Base-by-base conservation (phyloP, 164 flowering plant species). In the Litsea cubeba region DNA sequence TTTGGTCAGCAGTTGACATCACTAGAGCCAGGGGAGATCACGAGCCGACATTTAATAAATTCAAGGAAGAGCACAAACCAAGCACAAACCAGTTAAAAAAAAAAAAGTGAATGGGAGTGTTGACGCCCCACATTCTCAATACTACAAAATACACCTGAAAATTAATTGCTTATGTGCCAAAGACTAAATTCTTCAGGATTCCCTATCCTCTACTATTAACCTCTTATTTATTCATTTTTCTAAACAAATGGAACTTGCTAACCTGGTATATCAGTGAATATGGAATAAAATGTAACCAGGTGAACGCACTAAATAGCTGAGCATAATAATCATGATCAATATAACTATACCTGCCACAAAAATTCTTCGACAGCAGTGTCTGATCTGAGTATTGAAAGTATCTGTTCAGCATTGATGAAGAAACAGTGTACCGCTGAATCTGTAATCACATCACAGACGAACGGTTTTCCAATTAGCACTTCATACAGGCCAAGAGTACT, bases 401-500 rank as follows among this genome's bases (percentile, higher is more conserved):
- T 84, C 84, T 84, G 86, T 51, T 90, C 90, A 72, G 83, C 58
- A 79, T 90, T 94, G 76, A 93, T 67, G 74, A 87, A 93, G 84
- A 91, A 91, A 80, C 94, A 91, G 63, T 85, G 85, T 2, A 87
- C 95, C 40, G 89, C 87, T 67, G 99, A 91, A 81, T 95, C 97
- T 46, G 97, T 79, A 51, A 88, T 78, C 78, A 90, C 80, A 77
- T 91, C 86, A 79, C 93, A 91, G 40, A 90, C 78, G 80, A 85
- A 88, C 51, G 91, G 90, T 85, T 88, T 93, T 80, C 91, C 92
- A 65, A 68, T 79, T 25, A 95, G 84, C 35, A 90, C 90, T 81
- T 93, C 97, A 79, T 88, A 95, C 10, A 91, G 83, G 65, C 99
- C 99, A 83, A 95, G 77, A 65, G 97, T 90, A 82, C 92, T 90